Conservation (phyloP, 306 rosid species). For the Casuarina cunninghamiana region DNA sequence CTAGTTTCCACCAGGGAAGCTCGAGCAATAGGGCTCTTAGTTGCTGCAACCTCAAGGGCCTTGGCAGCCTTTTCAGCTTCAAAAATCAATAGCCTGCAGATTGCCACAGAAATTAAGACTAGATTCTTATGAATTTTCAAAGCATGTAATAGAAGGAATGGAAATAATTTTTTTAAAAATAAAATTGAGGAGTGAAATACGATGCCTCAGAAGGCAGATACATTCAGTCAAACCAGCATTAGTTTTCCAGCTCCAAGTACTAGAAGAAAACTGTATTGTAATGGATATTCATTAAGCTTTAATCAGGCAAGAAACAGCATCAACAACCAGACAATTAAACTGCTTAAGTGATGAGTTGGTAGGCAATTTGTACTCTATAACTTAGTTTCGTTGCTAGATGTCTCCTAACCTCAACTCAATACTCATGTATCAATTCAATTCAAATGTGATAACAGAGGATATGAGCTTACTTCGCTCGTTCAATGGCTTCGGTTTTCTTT, state of each 20-base stretch:
- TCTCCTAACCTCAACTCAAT: background rate
- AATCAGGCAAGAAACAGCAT: background rate
- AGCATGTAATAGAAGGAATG: too few species aligned
- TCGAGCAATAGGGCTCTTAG: slow-evolving; percentile 69
- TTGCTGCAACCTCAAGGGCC: slow-evolving; percentile 84
- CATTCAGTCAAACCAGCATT: background rate
- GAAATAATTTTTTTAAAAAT: too few species aligned
- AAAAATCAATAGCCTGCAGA: slow-evolving; percentile 75
- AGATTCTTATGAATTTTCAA: background rate
- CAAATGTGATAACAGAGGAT: background rate
- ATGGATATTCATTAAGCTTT: background rate
- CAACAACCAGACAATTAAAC: background rate
- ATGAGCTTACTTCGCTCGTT: slow-evolving; percentile 72
- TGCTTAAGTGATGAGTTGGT: background rate
- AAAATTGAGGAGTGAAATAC: slow-evolving; percentile 7
- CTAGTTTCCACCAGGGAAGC: slow-evolving; percentile 85
- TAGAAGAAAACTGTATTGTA: too few species aligned
- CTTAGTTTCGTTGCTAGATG: background rate
- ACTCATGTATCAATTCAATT: background rate
- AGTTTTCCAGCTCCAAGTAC: background rate
- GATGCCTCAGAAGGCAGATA: background rate
- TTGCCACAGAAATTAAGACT: slow-evolving; percentile 11
- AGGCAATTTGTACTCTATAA: background rate
- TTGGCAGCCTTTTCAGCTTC: slow-evolving; percentile 97
- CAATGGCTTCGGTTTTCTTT: slow-evolving; percentile 64